These are phyloP conservation scores for Wilcoxina mikolae DNA, from an alignment of 495 filamentous ascomycete genomes.

Conservation along the genomic window DNA sequence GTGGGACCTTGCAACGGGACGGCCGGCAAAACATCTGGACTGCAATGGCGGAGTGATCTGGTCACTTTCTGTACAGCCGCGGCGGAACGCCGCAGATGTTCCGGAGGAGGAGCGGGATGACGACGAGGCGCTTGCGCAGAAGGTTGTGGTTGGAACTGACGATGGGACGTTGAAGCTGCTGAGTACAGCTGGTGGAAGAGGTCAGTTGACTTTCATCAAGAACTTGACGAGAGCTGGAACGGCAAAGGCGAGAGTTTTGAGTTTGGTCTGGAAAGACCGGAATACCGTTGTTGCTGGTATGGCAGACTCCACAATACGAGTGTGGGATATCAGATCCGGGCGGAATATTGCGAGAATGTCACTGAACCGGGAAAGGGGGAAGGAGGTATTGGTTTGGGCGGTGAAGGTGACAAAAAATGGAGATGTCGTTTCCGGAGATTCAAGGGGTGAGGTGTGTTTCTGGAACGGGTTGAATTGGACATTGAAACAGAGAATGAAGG, in stretches of 20 bases:
- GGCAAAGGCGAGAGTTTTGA: constrained; percentile 74
- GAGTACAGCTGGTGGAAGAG: constrained; percentile 43
- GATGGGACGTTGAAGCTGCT: constrained; percentile 79
- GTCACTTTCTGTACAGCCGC: constrained; percentile 84
- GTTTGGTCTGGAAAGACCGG: constrained; percentile 72
- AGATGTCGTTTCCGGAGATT: constrained; percentile 87
- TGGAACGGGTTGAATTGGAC: constrained; percentile 88
- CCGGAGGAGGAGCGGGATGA: constrained; percentile 13
- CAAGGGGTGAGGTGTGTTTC: constrained; percentile 78
- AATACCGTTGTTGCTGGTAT: constrained; percentile 76
- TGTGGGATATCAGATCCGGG: constrained; percentile 74
- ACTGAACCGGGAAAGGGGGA: constrained; percentile 66
- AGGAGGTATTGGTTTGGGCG: constrained; percentile 82
- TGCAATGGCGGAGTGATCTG: constrained; percentile 94
- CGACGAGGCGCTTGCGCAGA: constrained; percentile 39
- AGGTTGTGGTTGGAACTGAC: constrained; percentile 76
- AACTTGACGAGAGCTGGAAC: constrained; percentile 52
- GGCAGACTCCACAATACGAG: constrained; percentile 77
- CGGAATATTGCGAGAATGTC: constrained; percentile 64
- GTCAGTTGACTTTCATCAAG: constrained; percentile 20
- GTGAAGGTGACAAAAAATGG: constrained; percentile 75
- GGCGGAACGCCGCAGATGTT: constrained; percentile 33
- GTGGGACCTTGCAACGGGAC: constrained; percentile 72
- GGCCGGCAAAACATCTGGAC: constrained; percentile 63
- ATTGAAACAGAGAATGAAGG: constrained; percentile 65